Percentiles rank a stretch among this genome's conserved stretches.
Conservation (phyloP, 169 alveolate genomes). For the Ichthyophthirius multifiliis region DNA sequence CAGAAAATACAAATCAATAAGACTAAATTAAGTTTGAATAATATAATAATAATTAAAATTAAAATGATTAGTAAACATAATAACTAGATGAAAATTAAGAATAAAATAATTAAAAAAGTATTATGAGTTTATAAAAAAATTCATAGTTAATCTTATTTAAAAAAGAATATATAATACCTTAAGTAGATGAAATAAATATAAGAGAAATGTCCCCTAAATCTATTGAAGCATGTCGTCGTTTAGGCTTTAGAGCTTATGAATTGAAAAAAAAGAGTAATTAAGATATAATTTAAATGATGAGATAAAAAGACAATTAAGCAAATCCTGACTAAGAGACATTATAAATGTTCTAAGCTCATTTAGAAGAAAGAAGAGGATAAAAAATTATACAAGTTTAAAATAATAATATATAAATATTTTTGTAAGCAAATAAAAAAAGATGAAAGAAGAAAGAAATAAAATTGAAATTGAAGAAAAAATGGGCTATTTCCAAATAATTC, state of each 20-base stretch:
- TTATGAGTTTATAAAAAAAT: too few species aligned
- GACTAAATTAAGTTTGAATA: too few species aligned
- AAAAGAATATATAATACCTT: not conserved
- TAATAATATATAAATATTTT: not conserved
- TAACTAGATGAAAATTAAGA: too few species aligned
- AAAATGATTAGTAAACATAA: too few species aligned
- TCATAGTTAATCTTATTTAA: too few species aligned
- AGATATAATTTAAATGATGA: not conserved
- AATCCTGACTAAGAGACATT: not conserved
- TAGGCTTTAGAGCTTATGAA: not conserved
- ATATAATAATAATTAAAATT: too few species aligned
- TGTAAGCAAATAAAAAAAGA: not conserved
- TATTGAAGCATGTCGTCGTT: not conserved
- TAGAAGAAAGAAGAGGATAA: not conserved
- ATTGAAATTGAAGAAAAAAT: not conserved
- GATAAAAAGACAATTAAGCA: not conserved
- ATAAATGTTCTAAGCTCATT: conserved; percentile 1
- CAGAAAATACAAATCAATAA: too few species aligned
- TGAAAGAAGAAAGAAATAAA: not conserved
- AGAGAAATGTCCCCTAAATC: not conserved
- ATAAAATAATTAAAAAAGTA: too few species aligned
- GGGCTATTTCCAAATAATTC: not conserved
- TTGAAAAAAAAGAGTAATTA: not conserved
- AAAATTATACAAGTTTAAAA: not conserved
- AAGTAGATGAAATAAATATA: not conserved